Conservation (phyloP, 2,329 filamentous ascomycete species). For the Fusarium oxysporum region DNA sequence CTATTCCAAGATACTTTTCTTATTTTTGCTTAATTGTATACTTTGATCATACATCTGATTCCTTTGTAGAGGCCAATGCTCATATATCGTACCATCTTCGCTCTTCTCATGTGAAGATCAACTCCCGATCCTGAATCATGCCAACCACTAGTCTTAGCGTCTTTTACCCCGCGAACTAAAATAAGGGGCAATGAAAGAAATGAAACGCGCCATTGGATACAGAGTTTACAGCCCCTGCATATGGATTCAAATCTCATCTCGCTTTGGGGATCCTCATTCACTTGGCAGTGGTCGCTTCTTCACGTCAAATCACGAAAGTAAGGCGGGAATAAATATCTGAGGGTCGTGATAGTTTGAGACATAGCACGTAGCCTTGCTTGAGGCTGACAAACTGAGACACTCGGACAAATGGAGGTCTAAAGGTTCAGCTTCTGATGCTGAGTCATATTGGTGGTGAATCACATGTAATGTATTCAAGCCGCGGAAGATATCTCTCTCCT, state of each 20-base stretch:
- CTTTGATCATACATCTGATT: not conserved
- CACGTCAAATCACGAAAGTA: not conserved
- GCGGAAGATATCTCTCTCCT: not conserved
- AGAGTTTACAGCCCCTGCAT: not conserved
- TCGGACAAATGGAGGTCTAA: not conserved
- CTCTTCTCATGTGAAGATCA: not conserved
- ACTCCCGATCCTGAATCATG: not conserved
- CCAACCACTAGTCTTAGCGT: not conserved
- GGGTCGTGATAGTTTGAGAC: not conserved
- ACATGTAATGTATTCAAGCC: not conserved
- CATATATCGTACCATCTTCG: not conserved
- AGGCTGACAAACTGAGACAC: not conserved
- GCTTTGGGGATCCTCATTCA: constrained; percentile 1
- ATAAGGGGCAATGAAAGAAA: not conserved
- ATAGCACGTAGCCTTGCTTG: not conserved
- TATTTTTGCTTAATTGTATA: accelerated
- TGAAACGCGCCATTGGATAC: not conserved
- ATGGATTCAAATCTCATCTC: constrained; percentile 14
- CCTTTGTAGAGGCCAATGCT: not conserved
- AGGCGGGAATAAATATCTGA: not conserved
- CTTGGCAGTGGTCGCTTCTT: not conserved
- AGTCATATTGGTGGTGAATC: not conserved
- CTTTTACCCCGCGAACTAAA: constrained; percentile 16
- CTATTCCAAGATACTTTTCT: not conserved
- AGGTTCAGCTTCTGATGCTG: not conserved